Conservation (phyloP, 352 stramenopile species). For the Phytophthora sp. region DNA sequence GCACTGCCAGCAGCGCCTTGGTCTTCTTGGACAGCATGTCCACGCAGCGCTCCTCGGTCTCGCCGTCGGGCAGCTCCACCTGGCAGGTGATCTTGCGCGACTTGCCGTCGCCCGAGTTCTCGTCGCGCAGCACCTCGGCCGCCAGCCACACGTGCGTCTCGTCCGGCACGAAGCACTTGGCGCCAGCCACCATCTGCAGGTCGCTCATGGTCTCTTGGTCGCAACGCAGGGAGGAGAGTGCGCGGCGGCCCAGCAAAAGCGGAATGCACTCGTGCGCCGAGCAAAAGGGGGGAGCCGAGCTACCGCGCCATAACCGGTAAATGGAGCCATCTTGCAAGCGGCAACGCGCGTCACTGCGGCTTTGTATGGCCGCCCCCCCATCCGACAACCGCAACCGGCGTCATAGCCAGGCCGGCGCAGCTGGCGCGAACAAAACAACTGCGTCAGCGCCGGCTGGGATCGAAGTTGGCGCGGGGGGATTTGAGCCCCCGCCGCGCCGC, state of each 20-base stretch:
- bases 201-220: conserved; percentile 43
- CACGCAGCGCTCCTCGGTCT: conserved; percentile 66
- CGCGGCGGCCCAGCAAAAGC: conserved; percentile 18
- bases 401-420: conserved; percentile 28
- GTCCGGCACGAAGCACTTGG: conserved; percentile 89
- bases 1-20: conserved; percentile 69
- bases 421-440: conserved; percentile 12
- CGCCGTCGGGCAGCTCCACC: conserved; percentile 55
- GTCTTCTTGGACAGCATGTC: conserved; percentile 78
- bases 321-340: conserved; percentile 19
- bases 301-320: conserved; percentile 28
- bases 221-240: conserved; percentile 16
- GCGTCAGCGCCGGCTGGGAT: conserved; percentile 17
- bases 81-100: conserved; percentile 70
- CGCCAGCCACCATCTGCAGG: conserved; percentile 69
- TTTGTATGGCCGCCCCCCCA: conserved; percentile 12
- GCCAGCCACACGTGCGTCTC: conserved; percentile 86
- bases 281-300: conserved; percentile 18
- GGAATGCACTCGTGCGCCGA: conserved; percentile 21
- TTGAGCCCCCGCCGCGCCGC: conserved; percentile 1
- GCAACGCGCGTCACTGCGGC: conserved; percentile 7
- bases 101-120: conserved; percentile 65
- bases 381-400: conserved; percentile 9
- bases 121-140: conserved; percentile 74
- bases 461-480: conserved; percentile 18